Base-by-base conservation (phyloP, 2,329 filamentous ascomycete genomes). In the Ceratocystis diversiconidia region DNA sequence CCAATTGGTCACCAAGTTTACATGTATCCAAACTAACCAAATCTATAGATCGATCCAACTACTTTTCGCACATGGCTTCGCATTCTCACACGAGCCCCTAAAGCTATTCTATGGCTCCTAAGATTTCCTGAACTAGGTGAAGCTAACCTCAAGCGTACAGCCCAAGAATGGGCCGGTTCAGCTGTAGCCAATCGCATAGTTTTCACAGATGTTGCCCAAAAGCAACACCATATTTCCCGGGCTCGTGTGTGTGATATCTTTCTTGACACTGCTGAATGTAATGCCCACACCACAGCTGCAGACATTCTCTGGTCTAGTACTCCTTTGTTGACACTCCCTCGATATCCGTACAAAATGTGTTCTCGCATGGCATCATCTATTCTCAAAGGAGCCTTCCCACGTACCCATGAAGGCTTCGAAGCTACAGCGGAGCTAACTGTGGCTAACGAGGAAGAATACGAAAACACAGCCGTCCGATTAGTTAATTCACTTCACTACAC, bases 301-400 rank as follows among this genome's bases (percentile, higher is more conserved):
- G 94, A 99, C 72, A 88, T 97, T 0, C 79, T 99, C 5, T 99
- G 94, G 94, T 95, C 89, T 63, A 95, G 92, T 70, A 97, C 94
- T 0, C 94, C 94, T 4, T 78, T 99, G 25, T 79, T 99, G 32
- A 99, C 94, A 0, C 80, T 94, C 36, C 92, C 94, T 10, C 84
- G 94, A 44, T 96, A 97, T 74, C 84, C 88, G 62, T 96, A 96
- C 77, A 99, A 99, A 76, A 99, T 99, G 94, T 99, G 94, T 75
- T 95, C 90, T 55, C 88, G 94, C 64, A 99, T 99, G 88, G 94
- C 92, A 5, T 92, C 94, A 5, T 96, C 90, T 10, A 97, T 99
- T 66, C 80, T 99, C 36, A 89, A 85, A 69, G 94, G 94, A 17
- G 94, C 94, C 0, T 77, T 99, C 2, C 94, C 94, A 0, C 87